phyloP scores from a whole-genome alignment of 257 asterid species.

The Salvia hispanica region DNA sequence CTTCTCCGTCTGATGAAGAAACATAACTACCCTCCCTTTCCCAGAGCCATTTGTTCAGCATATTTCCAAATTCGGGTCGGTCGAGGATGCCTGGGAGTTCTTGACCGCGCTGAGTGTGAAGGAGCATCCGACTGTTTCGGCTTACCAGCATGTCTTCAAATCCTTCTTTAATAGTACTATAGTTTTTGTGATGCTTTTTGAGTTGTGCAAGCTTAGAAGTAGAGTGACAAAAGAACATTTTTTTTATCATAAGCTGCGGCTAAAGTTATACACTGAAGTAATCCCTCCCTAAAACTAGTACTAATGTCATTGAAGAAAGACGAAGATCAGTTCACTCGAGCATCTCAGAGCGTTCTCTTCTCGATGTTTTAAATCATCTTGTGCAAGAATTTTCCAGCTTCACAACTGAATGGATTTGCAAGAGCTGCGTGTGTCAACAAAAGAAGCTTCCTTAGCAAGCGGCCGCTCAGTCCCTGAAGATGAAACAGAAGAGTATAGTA shows the following conservation, averaged over 20 bases:
- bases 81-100: conserved; percentile 73
- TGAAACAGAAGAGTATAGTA: conserved; percentile 12
- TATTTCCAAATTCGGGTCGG: conserved; percentile 70
- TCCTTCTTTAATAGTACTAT: conserved; percentile 53
- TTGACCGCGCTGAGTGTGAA: conserved; percentile 54
- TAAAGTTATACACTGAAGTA: conserved; percentile 24
- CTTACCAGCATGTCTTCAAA: conserved; percentile 65
- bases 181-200: background rate
- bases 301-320: conserved; percentile 10
- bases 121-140: conserved; percentile 66
- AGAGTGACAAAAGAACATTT: conserved; percentile 4
- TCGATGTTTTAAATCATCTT: conserved; percentile 73
- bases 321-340: conserved; percentile 46
- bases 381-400: conserved; percentile 60
- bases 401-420: conserved; percentile 60
- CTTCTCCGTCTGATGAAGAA: conserved; percentile 78
- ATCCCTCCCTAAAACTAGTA: conserved; percentile 8
- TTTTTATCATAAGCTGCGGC: conserved; percentile 15
- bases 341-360: conserved; percentile 65
- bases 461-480: conserved; percentile 91
- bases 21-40: conserved; percentile 77
- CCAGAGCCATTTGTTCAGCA: conserved; percentile 60
- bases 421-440: conserved; percentile 89
- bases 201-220: background rate
- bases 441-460: conserved; percentile 93